Conservation (phyloP, 2,329 filamentous ascomycete species). For the Pseudogymnoascus sp. region DNA sequence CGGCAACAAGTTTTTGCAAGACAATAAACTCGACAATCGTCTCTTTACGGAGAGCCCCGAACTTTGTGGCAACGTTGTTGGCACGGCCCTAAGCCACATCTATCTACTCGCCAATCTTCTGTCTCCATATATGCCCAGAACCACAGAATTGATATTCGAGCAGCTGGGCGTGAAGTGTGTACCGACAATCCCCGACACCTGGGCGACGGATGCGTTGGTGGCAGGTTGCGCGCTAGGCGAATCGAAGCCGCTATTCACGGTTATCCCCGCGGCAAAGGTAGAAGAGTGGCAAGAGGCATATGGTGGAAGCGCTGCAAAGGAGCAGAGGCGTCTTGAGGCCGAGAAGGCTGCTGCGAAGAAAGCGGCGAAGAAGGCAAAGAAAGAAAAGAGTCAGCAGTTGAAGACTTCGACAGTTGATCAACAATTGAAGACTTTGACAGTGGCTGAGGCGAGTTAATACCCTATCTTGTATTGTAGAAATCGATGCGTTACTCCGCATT, state of each 20-base stretch:
- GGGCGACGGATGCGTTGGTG: conserved; percentile 49
- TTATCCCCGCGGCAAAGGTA: conserved; percentile 69
- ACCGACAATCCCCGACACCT: conserved; percentile 53
- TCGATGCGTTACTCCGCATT: no score
- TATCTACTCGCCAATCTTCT: conserved; percentile 69
- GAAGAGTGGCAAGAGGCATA: conserved; percentile 72
- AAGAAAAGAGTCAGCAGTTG: neutral
- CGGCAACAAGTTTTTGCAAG: conserved; percentile 44
- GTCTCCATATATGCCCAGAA: conserved; percentile 71
- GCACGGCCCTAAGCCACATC: conserved; percentile 68
- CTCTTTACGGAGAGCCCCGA: conserved; percentile 25
- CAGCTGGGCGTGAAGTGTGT: conserved; percentile 55
- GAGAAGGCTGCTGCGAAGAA: conserved; percentile 13
- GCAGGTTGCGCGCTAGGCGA: conserved; percentile 71
- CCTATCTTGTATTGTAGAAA: no score
- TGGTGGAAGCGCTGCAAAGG: conserved; percentile 52
- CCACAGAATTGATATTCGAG: conserved; percentile 60
- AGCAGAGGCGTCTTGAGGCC: conserved; percentile 60
- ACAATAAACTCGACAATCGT: conserved; percentile 32
- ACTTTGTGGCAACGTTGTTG: conserved; percentile 38
- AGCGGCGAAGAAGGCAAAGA: conserved; percentile 12
- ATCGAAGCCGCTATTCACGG: conserved; percentile 65
- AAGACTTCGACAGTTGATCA: no score
- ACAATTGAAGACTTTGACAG: neutral
- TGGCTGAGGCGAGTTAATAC: neutral